Evolutionary conservation across 2,329 filamentous ascomycete genomes (phyloP), one percentile per base, ranked within the genome.

Genomic region (Hymenoscyphus infarciens): DNA sequence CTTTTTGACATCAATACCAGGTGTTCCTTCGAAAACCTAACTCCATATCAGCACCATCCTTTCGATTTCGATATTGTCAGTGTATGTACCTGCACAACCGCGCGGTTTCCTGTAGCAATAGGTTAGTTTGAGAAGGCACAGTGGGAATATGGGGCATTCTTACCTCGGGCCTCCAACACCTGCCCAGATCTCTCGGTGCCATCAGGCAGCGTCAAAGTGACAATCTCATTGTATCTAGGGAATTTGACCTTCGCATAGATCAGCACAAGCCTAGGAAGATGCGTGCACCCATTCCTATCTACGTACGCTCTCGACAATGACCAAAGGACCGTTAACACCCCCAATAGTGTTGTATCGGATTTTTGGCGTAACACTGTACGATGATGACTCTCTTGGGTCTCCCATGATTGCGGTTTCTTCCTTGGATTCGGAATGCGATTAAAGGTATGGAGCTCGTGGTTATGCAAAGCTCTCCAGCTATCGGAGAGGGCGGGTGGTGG

Each of bases 1-100:
- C 90, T 87, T 99, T 85, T 98, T 97, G 69, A 99, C 95, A 85
- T 99, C 95, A 77, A 99, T 95, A 75, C 95, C 95, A 56, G 93
- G 81, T 67, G 95, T 99, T 72, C 95, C 95, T 80, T 99, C 95
- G 77, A 99, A 99, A 71, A 98, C 93, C 90, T 96, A 80, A 67
- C 60, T 61, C 67, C 68, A 64, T 57, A 67, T 75, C 70, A 77
- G 70, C 62, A 29, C 45, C 8, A 52, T 13, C 19, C 45, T 52
- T 22, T 25, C 45, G 19, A 25, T 2, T 11, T 52, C 19, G 19
- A 25, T 52, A 52, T 2, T 22, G 13, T 22, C 1, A 7, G 11
- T 25, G 64, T 75, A 71, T 60, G 31, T 87, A 95, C 92, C 88
- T 97, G 95, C 56, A 99, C 95, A 73, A 99, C 87, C 65, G 95